phyloP scores from a whole-genome alignment of 305 asterid species.

The Ruellia speciosa region DNA sequence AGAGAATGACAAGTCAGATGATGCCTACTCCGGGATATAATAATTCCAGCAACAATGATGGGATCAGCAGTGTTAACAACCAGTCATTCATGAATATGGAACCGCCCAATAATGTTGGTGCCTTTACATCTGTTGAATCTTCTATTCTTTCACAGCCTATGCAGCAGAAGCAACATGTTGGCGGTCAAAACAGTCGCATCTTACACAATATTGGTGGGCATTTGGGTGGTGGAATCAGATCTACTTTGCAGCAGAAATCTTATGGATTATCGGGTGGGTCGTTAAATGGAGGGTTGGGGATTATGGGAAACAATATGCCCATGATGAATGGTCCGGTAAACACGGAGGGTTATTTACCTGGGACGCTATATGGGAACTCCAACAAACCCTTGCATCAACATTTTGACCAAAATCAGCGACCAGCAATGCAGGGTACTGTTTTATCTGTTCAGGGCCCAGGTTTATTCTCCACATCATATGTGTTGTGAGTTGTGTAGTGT shows the following conservation, averaged over 20 bases:
- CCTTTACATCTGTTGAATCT: conserved; percentile 59
- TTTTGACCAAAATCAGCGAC: conserved; percentile 56
- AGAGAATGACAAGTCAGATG: conserved; percentile 87
- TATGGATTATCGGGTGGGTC: conserved; percentile 61
- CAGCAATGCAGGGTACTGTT: conserved; percentile 53
- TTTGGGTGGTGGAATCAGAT: conserved; percentile 72
- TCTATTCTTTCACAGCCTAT: conserved; percentile 49
- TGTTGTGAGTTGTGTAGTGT: not conserved
- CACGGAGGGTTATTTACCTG: conserved; percentile 53
- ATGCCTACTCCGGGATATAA: conserved; percentile 95
- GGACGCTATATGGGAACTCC: conserved; percentile 50
- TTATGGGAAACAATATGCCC: conserved; percentile 51
- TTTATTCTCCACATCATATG: not conserved
- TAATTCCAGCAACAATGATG: conserved; percentile 40
- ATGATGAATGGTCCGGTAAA: conserved; percentile 50
- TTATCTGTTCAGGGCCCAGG: not conserved
- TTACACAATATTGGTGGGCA: conserved; percentile 85
- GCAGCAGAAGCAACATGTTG: conserved; percentile 75
- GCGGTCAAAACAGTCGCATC: conserved; percentile 76
- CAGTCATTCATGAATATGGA: conserved; percentile 59
- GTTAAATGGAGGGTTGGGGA: conserved; percentile 66
- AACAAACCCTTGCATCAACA: conserved; percentile 46
- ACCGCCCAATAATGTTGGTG: conserved; percentile 45
- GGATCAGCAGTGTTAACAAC: conserved; percentile 37
- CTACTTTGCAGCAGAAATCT: conserved; percentile 75